Evolutionary conservation across 441 rosid genomes (phyloP), one percentile per base, ranked within the genome.

Genomic region (Aleurites moluccanus): DNA sequence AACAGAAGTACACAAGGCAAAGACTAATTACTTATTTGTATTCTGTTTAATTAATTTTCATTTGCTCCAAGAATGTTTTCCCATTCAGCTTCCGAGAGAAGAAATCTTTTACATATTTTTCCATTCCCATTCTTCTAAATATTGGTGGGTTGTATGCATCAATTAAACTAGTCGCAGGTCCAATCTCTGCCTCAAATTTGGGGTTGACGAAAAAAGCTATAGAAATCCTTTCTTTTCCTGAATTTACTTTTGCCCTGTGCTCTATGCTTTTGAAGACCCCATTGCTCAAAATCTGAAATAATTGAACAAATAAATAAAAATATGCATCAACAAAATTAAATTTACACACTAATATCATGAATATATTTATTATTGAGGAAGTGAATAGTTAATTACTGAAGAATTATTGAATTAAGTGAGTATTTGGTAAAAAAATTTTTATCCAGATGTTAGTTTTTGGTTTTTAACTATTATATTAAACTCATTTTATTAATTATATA

Each of bases 191-290:
- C 0, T 86, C 89, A 15, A 83, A 66, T 47, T 83, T 92, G 13
- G 97, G 98, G 78, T 88, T 88, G 86, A 86, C 85, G 75, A 92
- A 94, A 79, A 89, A 90, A 4, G 93, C 93, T 49, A 89, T 78
- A 0, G 97, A 89, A 0, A 92, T 80, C 47, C 97, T 84, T 74
- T 93, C 94, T 53, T 81, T 73, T 23, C 71, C 67, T 6, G 93
- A 83, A 73, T 92, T 91, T 47, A 89, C 92, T 3, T 82, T 80
- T 80, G 86, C 94, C 74, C 89, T 87, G 35, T 94, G 96, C 88
- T 92, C 97, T 73, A 94, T 89, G 70, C 97, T 94, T 72, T 86
- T 87, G 82, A 88, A 94, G 10, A 64, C 64, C 49, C 91, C 88
- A 72, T 94, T 94, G 86, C 94, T 94, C 70, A 94, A 59, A 50